Base-by-base conservation (phyloP, 179 eudicot genomes). In the Actinidia polygama region DNA sequence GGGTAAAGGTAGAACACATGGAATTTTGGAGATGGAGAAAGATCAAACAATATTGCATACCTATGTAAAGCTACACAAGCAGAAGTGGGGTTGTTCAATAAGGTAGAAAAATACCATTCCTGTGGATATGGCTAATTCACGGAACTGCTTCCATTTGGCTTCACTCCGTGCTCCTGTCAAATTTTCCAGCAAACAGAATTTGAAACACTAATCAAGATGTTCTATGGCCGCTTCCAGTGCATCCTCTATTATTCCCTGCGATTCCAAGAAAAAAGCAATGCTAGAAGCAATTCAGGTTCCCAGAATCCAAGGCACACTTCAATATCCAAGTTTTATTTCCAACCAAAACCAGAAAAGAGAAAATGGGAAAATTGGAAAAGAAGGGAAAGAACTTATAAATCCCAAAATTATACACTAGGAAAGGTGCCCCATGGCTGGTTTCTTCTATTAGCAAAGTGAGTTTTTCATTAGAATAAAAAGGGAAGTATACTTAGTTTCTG, bases 141-240 rank as follows among this genome's bases (percentile, higher is more conserved):
- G 98, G 90, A 96, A 88, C 85, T 96, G 99, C 88, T 93, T 96
- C 99, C 98, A 96, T 85, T 95, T 96, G 58, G 96, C 90, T 86
- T 94, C 99, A 81, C 93, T 96, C 72, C 91, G 93, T 26, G 93
- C 95, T 85, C 86, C 96, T 77, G 85, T 51, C 78, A 98, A 98
- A 80, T 95, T 96, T 85, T 92, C 98, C 99, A 95, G 95, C 57
- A 85, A 82, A 67, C 51, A 78, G 24, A 74, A 74, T 58, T 81
- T 78, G 23, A 21, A 75, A 49, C 23, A 9, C 80, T 77, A 46
- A 10, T 81, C 73, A 70, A 6, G 78, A 67, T 21, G 11, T 7
- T 26, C 49, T 40, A 10, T 15, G 72, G 99, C 98, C 80, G 94
- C 96, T 85, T 94, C 99, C 74, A 94, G 89, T 62, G 98, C 99